phyloP scores from a whole-genome alignment of 2,329 filamentous ascomycete genomes.

The Ceratocystis harringtonii region DNA sequence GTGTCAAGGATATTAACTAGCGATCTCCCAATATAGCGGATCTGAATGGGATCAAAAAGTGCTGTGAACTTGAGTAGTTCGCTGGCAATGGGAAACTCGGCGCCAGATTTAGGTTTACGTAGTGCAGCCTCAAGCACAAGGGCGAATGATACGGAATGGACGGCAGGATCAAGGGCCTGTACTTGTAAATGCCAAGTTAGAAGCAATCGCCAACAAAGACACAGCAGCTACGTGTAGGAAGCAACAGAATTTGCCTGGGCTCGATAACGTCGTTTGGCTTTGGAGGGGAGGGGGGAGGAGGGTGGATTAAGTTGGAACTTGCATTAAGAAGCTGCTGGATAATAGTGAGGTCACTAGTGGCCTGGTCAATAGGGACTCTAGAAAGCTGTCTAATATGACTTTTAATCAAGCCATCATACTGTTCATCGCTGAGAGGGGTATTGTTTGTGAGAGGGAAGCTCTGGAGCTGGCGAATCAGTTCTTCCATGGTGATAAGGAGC shows the following conservation, averaged over 20 bases:
- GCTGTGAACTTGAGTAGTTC: conserved; percentile 32
- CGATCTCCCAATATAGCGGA: conserved; percentile 34
- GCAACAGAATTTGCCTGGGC: neutral
- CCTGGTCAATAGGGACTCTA: neutral
- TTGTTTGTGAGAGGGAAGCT: conserved; percentile 6
- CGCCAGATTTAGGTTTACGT: neutral
- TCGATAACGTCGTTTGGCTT: conserved; percentile 6
- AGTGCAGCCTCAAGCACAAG: conserved; percentile 28
- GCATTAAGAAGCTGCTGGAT: conserved; percentile 12
- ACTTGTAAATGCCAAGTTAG: neutral
- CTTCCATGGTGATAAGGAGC: conserved; percentile 9
- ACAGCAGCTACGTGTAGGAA: neutral
- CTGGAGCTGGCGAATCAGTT: neutral
- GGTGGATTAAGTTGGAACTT: neutral
- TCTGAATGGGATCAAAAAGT: conserved; percentile 36
- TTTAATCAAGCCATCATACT: conserved; percentile 6
- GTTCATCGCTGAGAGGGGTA: neutral
- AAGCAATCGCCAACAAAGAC: neutral
- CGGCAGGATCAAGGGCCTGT: conserved; percentile 33
- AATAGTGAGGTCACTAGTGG: neutral
- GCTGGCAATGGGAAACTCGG: conserved; percentile 20
- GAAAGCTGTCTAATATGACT: conserved; percentile 6
- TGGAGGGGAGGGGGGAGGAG: neutral
- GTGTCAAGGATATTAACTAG: conserved; percentile 32
- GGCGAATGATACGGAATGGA: conserved; percentile 39